A percentile compares a stretch with the other conserved stretches of the same genome.
Evolutionary conservation across 768 basidiomycete genomes (phyloP).

Genomic region (Termitomyces sp.): DNA sequence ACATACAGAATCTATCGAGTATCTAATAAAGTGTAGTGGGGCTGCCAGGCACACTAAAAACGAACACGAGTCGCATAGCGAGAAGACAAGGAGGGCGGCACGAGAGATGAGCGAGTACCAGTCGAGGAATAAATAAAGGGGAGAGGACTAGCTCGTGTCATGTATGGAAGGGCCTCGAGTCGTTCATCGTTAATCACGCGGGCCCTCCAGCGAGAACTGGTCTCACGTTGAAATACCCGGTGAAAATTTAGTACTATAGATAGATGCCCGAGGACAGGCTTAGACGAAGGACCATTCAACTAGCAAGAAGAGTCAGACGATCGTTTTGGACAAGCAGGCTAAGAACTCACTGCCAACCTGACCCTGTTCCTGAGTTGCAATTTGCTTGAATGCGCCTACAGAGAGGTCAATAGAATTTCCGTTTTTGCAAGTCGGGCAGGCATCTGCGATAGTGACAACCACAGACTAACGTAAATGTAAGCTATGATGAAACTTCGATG

Average conservation of each 20-base stretch:
- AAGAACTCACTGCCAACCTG: conserved; percentile 50
- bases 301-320: conserved; percentile 14
- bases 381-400: conserved; percentile 56
- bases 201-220: conserved; percentile 3
- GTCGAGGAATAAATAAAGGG: conserved; percentile 8
- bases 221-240: conserved; percentile 6
- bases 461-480: conserved; percentile 31
- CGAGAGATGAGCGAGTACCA: conserved; percentile 15
- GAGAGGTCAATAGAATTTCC: conserved; percentile 73
- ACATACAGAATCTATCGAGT: background rate
- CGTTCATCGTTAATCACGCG: conserved; percentile 9
- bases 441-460: conserved; percentile 68
- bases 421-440: conserved; percentile 75
- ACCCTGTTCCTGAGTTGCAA: conserved; percentile 51
- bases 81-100: conserved; percentile 1
- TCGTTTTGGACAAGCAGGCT: background rate
- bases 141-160: conserved; percentile 15
- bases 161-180: conserved; percentile 12
- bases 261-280: conserved; percentile 17
- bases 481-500: background rate
- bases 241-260: background rate
- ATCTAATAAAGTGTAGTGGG: background rate
- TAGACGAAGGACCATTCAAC: conserved; percentile 37
- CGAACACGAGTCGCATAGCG: background rate
- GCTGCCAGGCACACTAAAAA: conserved; percentile 6